These are phyloP conservation scores for Exophiala alcalophila DNA, from an alignment of 2,329 filamentous ascomycete species.

Conservation along the genomic window DNA sequence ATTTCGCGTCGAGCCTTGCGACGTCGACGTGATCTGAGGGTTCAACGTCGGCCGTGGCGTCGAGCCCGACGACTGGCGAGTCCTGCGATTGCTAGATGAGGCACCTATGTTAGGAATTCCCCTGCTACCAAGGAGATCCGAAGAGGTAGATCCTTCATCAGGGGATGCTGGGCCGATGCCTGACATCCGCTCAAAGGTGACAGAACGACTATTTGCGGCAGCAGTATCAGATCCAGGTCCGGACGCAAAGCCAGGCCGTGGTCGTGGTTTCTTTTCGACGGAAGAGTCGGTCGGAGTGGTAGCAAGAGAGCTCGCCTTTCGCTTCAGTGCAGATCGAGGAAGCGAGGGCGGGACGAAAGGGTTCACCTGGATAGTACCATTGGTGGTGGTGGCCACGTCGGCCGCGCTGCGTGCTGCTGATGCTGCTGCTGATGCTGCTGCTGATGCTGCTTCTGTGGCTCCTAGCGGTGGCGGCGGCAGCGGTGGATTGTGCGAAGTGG, in stretches of 20 bases:
- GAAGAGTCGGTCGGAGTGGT: conserved; percentile 9
- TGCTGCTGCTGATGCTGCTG: no score
- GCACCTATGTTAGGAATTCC: conserved; percentile 7
- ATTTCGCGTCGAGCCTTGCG: conserved; percentile 15
- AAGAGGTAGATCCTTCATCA: conserved; percentile 28
- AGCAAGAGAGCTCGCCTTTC: conserved; percentile 21
- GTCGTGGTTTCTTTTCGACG: conserved; percentile 15
- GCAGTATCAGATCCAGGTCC: conserved; percentile 12
- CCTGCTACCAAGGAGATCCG: conserved; percentile 19
- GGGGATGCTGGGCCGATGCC: conserved; percentile 25
- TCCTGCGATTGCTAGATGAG: conserved; percentile 12
- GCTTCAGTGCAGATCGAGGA: conserved; percentile 28
- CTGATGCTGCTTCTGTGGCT: no score
- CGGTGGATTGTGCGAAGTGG: conserved; percentile 16
- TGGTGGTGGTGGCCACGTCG: conserved; percentile 14
- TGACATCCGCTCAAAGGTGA: conserved; percentile 31
- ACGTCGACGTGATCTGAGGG: conserved; percentile 10
- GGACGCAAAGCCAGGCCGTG: conserved; percentile 7
- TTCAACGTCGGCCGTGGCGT: conserved; percentile 15
- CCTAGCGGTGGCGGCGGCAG: conserved; percentile 5
- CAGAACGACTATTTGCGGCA: conserved; percentile 17
- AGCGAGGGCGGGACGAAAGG: conserved; percentile 21
- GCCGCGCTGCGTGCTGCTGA: conserved; percentile 2
- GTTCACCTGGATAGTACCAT: conserved; percentile 20
- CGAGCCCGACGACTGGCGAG: conserved; percentile 17